A percentile compares a stretch with the other conserved stretches of the same genome.
These are phyloP conservation scores for Lophiotrema nucula DNA, from an alignment of 495 filamentous ascomycete genomes.

Conservation along the genomic window DNA sequence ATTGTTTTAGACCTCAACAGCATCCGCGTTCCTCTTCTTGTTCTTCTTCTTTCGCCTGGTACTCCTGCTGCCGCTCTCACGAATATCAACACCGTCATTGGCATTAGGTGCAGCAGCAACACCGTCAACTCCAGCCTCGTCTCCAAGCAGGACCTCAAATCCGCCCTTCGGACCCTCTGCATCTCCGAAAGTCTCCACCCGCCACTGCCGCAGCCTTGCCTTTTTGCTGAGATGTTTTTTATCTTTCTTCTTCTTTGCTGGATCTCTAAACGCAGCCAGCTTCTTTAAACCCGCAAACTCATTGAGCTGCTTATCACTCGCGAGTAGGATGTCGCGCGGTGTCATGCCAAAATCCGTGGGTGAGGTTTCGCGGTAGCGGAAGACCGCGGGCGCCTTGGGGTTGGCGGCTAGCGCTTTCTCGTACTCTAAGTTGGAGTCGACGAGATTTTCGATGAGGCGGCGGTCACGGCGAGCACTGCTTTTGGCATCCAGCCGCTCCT, in stretches of 20 bases:
- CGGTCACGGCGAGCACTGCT: conserved; percentile 73
- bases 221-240: conserved; percentile 89
- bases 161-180: conserved; percentile 56
- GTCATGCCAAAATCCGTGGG: conserved; percentile 86
- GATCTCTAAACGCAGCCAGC: conserved; percentile 81
- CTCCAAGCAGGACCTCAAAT: conserved; percentile 31
- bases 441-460: conserved; percentile 78
- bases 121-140: conserved; percentile 1
- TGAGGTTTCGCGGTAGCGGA: conserved; percentile 92
- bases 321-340: conserved; percentile 86
- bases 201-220: conserved; percentile 82
- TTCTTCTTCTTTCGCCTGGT: conserved; percentile 34
- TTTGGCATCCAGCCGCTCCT: conserved; percentile 63
- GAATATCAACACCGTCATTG: conserved; percentile 13
- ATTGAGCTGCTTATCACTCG: conserved; percentile 83
- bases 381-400: conserved; percentile 57
- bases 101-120: conserved; percentile 1
- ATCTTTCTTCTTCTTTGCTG: conserved; percentile 82
- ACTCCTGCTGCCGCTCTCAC: conserved; percentile 12
- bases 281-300: conserved; percentile 92
- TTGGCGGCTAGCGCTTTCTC: conserved; percentile 37
- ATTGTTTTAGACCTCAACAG: conserved; percentile 5
- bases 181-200: conserved; percentile 85
- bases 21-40: conserved; percentile 30
- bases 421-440: conserved; percentile 72